A percentile compares a stretch with the other conserved stretches of the same genome.
Conservation (phyloP, 2,329 filamentous ascomycete species). For the Furcasterigmium furcatum region DNA sequence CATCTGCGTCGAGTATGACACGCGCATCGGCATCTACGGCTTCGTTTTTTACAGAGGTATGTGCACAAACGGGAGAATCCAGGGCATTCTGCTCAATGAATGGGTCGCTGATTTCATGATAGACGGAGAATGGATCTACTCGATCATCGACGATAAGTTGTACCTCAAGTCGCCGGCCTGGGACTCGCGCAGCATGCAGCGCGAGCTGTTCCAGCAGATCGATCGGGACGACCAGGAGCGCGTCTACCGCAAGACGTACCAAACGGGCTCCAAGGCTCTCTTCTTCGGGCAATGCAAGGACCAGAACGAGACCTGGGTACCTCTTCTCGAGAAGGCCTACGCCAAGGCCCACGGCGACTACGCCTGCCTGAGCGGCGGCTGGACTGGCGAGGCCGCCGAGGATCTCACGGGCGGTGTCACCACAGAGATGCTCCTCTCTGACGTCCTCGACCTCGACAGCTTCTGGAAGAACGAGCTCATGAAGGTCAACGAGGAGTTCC, state of each 20-base stretch:
- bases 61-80: too few species aligned
- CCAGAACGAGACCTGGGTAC: constrained; percentile 79
- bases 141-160: constrained; percentile 87
- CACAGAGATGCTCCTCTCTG: constrained; percentile 63
- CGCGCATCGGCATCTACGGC: constrained; percentile 76
- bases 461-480: constrained; percentile 83
- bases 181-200: constrained; percentile 73
- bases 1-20: constrained; percentile 73
- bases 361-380: constrained; percentile 66
- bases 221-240: constrained; percentile 70
- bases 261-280: constrained; percentile 72
- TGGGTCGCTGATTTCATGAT: constrained; percentile 16
- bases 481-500: constrained; percentile 76
- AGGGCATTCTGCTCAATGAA: too few species aligned
- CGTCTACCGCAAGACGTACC: constrained; percentile 67
- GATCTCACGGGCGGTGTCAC: constrained; percentile 68
- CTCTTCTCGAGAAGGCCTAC: constrained; percentile 77
- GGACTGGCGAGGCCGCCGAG: constrained; percentile 59
- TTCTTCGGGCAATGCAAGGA: constrained; percentile 76
- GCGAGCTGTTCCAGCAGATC: constrained; percentile 71
- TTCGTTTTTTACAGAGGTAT: constrained; percentile 78
- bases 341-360: constrained; percentile 83
- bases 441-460: constrained; percentile 73
- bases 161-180: constrained; percentile 81
- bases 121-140: constrained; percentile 89